A percentile compares a stretch with the other conserved stretches of the same genome.
phyloP scores from a whole-genome alignment of 2,329 filamentous ascomycete species.

The Tolypocladium endophyticum region DNA sequence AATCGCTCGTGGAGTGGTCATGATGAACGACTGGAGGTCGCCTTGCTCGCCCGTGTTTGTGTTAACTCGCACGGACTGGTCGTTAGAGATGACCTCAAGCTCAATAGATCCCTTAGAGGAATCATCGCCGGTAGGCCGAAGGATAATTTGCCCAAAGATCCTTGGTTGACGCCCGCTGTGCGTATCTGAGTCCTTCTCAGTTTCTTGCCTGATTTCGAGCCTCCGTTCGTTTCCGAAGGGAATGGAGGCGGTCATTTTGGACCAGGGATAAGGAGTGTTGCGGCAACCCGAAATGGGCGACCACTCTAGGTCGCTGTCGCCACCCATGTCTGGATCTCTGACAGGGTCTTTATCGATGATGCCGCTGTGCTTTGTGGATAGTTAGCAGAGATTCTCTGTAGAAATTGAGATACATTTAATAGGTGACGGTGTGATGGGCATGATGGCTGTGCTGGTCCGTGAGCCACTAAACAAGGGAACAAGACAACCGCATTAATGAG shows the following conservation, averaged over 20 bases:
- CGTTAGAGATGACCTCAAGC: constrained; percentile 34
- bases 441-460: neutral
- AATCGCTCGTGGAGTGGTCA: constrained; percentile 27
- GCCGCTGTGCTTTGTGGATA: constrained; percentile 6
- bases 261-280: constrained; percentile 10
- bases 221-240: constrained; percentile 23
- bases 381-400: neutral
- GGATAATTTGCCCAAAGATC: constrained; percentile 33
- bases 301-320: constrained; percentile 15
- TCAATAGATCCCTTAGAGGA: constrained; percentile 26
- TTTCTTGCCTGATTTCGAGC: constrained; percentile 29
- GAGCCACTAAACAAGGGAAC: neutral
- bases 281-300: constrained; percentile 13
- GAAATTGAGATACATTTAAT: no score
- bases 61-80: constrained; percentile 25
- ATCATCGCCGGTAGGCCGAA: constrained; percentile 25
- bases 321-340: constrained; percentile 10
- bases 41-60: constrained; percentile 23
- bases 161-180: constrained; percentile 18
- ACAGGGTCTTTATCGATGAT: constrained; percentile 14
- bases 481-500: neutral
- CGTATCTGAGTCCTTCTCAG: constrained; percentile 10
- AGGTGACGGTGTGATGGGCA: neutral
- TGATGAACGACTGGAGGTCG: constrained; percentile 23
- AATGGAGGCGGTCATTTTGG: constrained; percentile 11